These are phyloP conservation scores for Astragalus glycyphyllos DNA, from an alignment of 306 rosid species.

Conservation along the genomic window DNA sequence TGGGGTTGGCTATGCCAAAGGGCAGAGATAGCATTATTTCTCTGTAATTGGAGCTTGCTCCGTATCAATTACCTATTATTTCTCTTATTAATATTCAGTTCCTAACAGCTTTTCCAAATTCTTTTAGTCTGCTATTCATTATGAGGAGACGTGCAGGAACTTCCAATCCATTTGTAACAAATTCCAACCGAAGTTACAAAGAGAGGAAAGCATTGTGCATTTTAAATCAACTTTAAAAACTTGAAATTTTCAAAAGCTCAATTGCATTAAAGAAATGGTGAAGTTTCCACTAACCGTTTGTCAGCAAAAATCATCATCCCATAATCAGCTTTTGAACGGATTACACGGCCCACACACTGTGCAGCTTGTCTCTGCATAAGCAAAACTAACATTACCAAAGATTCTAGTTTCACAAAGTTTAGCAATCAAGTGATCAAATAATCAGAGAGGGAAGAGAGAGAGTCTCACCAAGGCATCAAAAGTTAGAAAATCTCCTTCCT, in stretches of 20 bases:
- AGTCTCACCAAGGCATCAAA: slow-evolving; percentile 88
- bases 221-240: slow-evolving; percentile 21
- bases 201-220: no score
- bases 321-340: slow-evolving; percentile 95
- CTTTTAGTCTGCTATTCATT: background rate
- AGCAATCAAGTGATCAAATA: slow-evolving; percentile 18
- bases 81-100: no score
- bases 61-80: no score
- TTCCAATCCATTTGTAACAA: slow-evolving; percentile 18
- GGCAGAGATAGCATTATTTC: no score
- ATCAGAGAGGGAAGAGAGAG: slow-evolving; percentile 11
- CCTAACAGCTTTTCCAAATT: background rate
- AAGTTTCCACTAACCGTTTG: slow-evolving; percentile 65
- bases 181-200: background rate
- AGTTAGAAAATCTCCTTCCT: slow-evolving; percentile 94
- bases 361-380: slow-evolving; percentile 93
- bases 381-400: slow-evolving; percentile 29
- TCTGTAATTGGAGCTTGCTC: no score
- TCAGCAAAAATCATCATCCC: slow-evolving; percentile 99
- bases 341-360: slow-evolving; percentile 96
- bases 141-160: background rate
- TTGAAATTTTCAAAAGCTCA: background rate
- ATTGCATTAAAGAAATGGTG: background rate
- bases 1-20: no score
- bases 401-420: slow-evolving; percentile 5